Percentiles rank a stretch among this genome's conserved stretches.
Evolutionary conservation across 73 alveolate genomes (phyloP).

Genomic region (Tetrahymena thermophila): DNA sequence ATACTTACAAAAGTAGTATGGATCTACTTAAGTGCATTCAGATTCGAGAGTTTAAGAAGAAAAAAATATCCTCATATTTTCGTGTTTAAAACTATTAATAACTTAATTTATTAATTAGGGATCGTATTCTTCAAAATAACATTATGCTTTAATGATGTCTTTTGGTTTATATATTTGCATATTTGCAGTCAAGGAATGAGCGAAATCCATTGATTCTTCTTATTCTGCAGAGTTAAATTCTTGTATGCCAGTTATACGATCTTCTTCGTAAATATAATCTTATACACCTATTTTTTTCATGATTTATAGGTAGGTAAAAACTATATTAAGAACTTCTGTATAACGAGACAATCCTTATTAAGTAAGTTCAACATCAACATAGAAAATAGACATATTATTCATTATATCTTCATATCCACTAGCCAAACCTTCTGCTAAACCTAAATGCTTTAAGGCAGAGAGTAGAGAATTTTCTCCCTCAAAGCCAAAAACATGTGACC

Average conservation of each 20-base stretch:
- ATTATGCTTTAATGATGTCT: conserved; percentile 57
- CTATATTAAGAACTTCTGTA: conserved; percentile 47
- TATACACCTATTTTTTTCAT: conserved; percentile 55
- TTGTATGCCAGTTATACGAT: conserved; percentile 30
- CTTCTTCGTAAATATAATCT: conserved; percentile 61
- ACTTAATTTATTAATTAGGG: conserved; percentile 37
- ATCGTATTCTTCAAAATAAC: conserved; percentile 57
- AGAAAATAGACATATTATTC: conserved; percentile 38
- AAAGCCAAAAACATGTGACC: conserved; percentile 11
- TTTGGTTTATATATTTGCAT: conserved; percentile 41
- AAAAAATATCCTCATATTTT: background rate
- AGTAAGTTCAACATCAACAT: conserved; percentile 35
- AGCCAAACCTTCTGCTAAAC: conserved; percentile 38
- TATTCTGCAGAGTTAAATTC: conserved; percentile 59
- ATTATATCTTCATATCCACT: background rate
- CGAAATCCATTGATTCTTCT: conserved; percentile 48
- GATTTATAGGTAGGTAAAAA: conserved; percentile 49
- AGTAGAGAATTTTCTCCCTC: conserved; percentile 36
- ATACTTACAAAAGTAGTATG: background rate
- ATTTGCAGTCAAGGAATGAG: conserved; percentile 13
- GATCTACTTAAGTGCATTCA: background rate
- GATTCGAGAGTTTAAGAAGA: background rate
- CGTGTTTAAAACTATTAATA: background rate
- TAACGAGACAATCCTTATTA: conserved; percentile 55
- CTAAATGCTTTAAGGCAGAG: conserved; percentile 51